Conservation (phyloP, 371 early-diverging fungal species). For the Chytridium lagenaria region DNA sequence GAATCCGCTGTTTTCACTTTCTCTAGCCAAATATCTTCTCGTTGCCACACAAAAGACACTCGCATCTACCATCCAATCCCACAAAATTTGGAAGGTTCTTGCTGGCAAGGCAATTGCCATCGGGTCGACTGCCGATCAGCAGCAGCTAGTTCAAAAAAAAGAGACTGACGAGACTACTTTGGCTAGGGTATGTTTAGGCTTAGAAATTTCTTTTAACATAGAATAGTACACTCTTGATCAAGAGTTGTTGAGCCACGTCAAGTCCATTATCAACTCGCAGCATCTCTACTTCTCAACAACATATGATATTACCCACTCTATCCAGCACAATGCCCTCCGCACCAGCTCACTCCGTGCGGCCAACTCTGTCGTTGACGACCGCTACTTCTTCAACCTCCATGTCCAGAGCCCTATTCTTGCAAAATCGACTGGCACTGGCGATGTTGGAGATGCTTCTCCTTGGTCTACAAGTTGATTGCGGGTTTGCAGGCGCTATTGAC, state of each 20-base stretch:
- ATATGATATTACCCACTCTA: conserved; percentile 60
- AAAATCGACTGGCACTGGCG: background rate
- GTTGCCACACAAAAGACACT: conserved; percentile 48
- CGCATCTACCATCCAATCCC: conserved; percentile 55
- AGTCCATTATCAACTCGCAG: conserved; percentile 47
- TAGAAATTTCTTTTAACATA: background rate
- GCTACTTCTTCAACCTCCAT: conserved; percentile 56
- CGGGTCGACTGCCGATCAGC: conserved; percentile 27
- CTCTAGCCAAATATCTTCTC: conserved; percentile 50
- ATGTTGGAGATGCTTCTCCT: conserved; percentile 29
- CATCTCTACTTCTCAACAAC: conserved; percentile 56
- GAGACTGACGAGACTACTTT: conserved; percentile 26
- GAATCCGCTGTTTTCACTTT: too few relatives aligned
- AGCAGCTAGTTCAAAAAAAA: conserved; percentile 15
- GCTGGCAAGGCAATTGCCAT: conserved; percentile 43
- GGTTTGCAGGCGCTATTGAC: conserved; percentile 56
- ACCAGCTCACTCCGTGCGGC: conserved; percentile 21
- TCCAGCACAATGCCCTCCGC: conserved; percentile 54
- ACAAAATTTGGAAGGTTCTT: conserved; percentile 58
- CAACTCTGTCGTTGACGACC: conserved; percentile 51
- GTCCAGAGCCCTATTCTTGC: conserved; percentile 44
- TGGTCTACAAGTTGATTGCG: conserved; percentile 55
- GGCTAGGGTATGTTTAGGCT: conserved; percentile 40
- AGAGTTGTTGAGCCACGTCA: conserved; percentile 43
- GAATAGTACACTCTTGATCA: conserved; percentile 45